These are phyloP conservation scores for Microthlaspi erraticum DNA, from an alignment of 345 rosid genomes.

Conservation along the genomic window DNA sequence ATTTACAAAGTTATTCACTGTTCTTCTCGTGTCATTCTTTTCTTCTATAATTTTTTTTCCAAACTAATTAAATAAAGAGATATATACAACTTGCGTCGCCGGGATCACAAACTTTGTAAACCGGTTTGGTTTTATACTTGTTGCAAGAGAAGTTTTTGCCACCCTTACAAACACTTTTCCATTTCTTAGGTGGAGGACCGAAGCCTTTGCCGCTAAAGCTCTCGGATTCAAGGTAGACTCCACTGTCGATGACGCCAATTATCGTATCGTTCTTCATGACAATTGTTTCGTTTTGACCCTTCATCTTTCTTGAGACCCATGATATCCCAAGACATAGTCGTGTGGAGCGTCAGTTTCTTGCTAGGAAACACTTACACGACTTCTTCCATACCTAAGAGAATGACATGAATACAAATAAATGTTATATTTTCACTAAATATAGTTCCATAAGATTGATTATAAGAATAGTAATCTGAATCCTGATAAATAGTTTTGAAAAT, in stretches of 20 bases:
- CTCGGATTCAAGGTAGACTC: constrained; percentile 56
- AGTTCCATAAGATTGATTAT: neutral
- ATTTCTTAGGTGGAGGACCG: constrained; percentile 57
- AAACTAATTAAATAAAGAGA: no score
- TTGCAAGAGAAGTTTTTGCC: constrained; percentile 63
- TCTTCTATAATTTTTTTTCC: no score
- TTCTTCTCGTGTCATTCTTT: no score
- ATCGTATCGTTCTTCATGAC: constrained; percentile 47
- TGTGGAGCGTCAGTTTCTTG: constrained; percentile 51
- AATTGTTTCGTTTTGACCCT: constrained; percentile 40
- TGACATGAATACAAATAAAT: neutral
- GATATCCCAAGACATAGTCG: constrained; percentile 65
- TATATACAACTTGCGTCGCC: neutral
- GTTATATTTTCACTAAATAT: constrained; percentile 7
- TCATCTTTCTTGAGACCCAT: constrained; percentile 51
- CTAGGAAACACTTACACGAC: constrained; percentile 63
- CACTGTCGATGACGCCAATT: constrained; percentile 58
- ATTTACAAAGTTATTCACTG: no score
- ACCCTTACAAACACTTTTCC: constrained; percentile 53
- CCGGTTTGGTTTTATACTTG: constrained; percentile 46
- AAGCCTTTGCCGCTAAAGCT: constrained; percentile 51
- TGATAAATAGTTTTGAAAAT: neutral
- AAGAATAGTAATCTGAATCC: neutral
- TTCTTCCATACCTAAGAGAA: constrained; percentile 51
- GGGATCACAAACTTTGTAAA: constrained; percentile 50